Evolutionary conservation across 306 rosid species (phyloP).

Genomic region (Mucuna pruriens): DNA sequence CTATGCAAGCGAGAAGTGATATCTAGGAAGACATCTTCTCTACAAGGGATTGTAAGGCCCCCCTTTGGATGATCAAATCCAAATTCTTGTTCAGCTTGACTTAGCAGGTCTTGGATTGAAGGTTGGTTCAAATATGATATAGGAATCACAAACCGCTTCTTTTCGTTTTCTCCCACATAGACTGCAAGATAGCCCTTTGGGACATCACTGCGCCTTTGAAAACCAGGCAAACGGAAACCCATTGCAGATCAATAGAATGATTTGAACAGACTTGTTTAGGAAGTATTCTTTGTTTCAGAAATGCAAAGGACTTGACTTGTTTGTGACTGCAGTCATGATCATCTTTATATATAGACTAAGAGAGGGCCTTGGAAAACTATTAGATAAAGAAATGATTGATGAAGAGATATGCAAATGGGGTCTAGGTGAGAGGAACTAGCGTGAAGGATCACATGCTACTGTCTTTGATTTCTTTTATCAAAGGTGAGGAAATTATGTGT

Average conservation of each 20-base stretch:
- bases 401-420: neutral
- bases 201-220: conserved; percentile 32
- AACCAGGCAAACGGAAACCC: conserved; percentile 33
- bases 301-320: neutral
- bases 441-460: conserved; percentile 10
- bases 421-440: neutral
- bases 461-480: neutral
- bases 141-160: too few species aligned
- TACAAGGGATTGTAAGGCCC: neutral
- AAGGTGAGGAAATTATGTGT: neutral
- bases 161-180: too few species aligned
- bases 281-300: neutral
- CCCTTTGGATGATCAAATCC: too few species aligned
- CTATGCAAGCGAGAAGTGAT: conserved; percentile 32
- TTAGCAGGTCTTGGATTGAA: too few species aligned
- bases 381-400: neutral
- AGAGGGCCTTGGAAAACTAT: neutral
- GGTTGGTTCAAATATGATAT: too few species aligned
- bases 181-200: too few species aligned
- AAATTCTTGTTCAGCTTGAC: too few species aligned
- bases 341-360: neutral
- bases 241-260: neutral
- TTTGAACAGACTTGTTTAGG: neutral
- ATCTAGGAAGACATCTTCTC: conserved; percentile 36
- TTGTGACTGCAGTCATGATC: neutral